Base-by-base conservation (phyloP, 2,329 filamentous ascomycete genomes). In the Fusarium albidum region DNA sequence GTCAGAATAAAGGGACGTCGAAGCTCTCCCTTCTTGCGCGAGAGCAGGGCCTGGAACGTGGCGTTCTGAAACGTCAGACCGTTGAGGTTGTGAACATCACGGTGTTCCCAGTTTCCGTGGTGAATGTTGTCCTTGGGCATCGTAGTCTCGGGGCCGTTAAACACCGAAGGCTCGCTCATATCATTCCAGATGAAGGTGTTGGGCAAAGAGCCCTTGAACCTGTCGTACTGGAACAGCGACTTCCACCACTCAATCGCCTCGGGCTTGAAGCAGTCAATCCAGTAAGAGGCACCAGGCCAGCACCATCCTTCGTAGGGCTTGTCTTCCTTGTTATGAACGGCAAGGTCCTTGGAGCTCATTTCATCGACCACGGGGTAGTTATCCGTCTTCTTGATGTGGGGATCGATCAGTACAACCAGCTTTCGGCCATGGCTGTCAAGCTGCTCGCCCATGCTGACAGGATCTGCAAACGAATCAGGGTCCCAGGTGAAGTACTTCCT, bases 401-500 rank as follows among this genome's bases (percentile, higher is more conserved):
- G 95, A 64, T 99, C 95, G 57, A 98, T 96, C 65, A 99, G 96
- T 40, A 90, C 85, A 11, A 98, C 95, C 9, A 98, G 83, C 75
- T 98, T 96, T 58, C 95, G 86, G 35, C 93, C 90, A 43, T 91
- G 90, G 57, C 86, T 84, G 61, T 93, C 92, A 9, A 98, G 83
- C 68, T 96, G 91, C 72, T 96, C 81, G 63, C 91, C 87, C 92
- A 98, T 99, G 41, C 85, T 84, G 42, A 90, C 84, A 0, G 95
- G 93, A 65, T 98, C 87, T 12, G 86, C 82, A 75, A 99, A 99
- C 42, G 88, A 95, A 68, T 96, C 82, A 15, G 87, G 84, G 68
- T 99, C 94, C 91, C 92, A 99, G 1, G 93, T 97, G 72, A 99
- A 99, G 79, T 99, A 99, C 77, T 96, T 96, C 76, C 95, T 94